Evolutionary conservation across 2,329 filamentous ascomycete genomes (phyloP), one percentile per base, ranked within the genome.

Genomic region (Aureobasidium sp.): DNA sequence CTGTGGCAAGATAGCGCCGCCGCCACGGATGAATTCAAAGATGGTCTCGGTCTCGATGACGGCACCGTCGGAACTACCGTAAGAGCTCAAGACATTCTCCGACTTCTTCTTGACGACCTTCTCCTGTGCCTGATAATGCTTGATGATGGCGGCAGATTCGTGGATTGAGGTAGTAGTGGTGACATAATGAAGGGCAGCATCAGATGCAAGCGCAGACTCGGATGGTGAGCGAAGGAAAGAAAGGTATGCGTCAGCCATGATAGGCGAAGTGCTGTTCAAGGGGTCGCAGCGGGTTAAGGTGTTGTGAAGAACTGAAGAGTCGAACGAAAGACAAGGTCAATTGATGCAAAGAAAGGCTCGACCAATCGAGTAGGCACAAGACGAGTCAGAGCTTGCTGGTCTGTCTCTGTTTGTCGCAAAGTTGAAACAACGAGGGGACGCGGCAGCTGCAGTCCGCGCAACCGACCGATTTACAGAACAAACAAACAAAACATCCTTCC

Each of bases 1-100:
- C 52, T 86, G 86, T 5, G 93, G 93, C 62, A 97, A 83, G 77
- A 94, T 97, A 66, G 87, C 83, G 66, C 91, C 93, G 67, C 93
- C 94, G 66, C 88, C 87, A 65, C 82, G 85, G 62, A 87, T 73
- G 74, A 99, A 97, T 72, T 95, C 88, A 52, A 97, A 77, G 1
- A 85, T 86, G 27, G 90, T 94, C 70, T 96, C 88, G 52, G 91
- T 80, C 75, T 97, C 92, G 63, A 90, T 72, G 62, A 86, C 89
- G 67, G 95, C 76, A 48, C 85, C 84, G 74, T 85, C 82, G 62
- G 80, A 74, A 64, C 86, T 86, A 72, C 96, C 89, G 59, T 97
- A 82, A 29, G 84, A 80, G 70, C 84, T 85, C 66, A 97, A 78
- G 58, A 93, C 76, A 47, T 87, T 87, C 75, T 96, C 86, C 68